Evolutionary conservation across 805 yeast species (phyloP).

Genomic region (Hanseniaspora nectarophila): DNA sequence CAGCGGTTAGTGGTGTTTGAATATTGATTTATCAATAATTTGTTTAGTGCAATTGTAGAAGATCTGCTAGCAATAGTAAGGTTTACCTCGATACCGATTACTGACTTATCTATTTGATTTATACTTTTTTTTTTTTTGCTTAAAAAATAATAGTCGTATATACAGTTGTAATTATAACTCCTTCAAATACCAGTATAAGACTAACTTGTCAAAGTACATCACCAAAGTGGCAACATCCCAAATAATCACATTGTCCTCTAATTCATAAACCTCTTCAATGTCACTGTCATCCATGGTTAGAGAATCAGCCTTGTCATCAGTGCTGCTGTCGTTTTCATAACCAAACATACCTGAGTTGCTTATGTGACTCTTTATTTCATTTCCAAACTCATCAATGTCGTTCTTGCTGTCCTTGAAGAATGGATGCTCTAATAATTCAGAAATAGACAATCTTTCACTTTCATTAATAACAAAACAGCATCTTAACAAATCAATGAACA

Average conservation of each 20-base stretch:
- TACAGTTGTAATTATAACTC: not conserved
- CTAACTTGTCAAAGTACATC: constrained; percentile 6
- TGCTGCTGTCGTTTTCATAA: constrained; percentile 1
- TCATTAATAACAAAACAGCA: constrained; percentile 64
- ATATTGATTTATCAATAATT: not conserved
- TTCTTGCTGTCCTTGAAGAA: constrained; percentile 63
- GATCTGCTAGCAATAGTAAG: not conserved
- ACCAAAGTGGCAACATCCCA: constrained; percentile 12
- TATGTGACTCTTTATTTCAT: not conserved
- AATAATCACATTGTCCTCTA: constrained; percentile 12
- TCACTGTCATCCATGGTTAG: constrained; percentile 3
- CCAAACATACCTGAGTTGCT: constrained; percentile 12
- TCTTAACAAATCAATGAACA: constrained; percentile 57
- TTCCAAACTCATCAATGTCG: constrained; percentile 18
- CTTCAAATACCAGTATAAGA: constrained; percentile 2
- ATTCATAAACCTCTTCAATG: not conserved
- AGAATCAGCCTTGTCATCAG: not conserved
- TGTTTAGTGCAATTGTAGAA: constrained; percentile 17
- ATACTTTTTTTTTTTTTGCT: not conserved
- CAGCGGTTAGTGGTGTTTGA: constrained; percentile 16
- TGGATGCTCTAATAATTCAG: constrained; percentile 65
- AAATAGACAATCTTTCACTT: constrained; percentile 55
- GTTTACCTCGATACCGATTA: constrained; percentile 16
- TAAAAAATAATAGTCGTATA: not conserved
- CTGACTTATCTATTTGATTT: constrained; percentile 13